A percentile compares a stretch with the other conserved stretches of the same genome.
Evolutionary conservation across 768 basidiomycete genomes (phyloP).

Genomic region (Psilocybe cyanescens): DNA sequence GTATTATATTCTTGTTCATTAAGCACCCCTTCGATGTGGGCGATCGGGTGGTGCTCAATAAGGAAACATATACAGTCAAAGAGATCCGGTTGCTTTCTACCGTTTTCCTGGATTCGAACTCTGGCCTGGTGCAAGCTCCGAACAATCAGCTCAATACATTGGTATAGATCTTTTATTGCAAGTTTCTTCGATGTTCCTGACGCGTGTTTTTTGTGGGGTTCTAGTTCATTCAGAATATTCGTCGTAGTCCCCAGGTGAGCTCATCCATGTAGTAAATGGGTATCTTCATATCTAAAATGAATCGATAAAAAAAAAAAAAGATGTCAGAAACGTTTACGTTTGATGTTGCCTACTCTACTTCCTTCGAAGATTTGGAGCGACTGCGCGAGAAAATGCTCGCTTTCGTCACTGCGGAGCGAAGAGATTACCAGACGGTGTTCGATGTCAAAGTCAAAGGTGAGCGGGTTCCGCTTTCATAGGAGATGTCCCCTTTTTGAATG

Average conservation of each 20-base stretch:
- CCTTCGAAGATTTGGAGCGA: conserved; percentile 80
- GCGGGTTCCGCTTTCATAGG: conserved; percentile 7
- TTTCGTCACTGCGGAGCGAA: conserved; percentile 70
- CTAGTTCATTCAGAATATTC: conserved; percentile 73
- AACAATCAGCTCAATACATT: conserved; percentile 62
- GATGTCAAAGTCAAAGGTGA: conserved; percentile 72
- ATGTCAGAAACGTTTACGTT: conserved; percentile 86
- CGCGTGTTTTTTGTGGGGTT: background rate
- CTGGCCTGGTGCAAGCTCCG: conserved; percentile 71
- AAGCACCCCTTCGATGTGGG: conserved; percentile 87
- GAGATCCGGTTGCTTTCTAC: conserved; percentile 87
- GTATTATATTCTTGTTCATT: conserved; percentile 91
- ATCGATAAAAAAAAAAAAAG: conserved; percentile 20
- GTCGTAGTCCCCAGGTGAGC: conserved; percentile 68
- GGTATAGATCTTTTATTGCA: conserved; percentile 34
- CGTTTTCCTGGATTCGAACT: conserved; percentile 65
- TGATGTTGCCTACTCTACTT: conserved; percentile 77
- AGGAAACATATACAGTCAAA: conserved; percentile 74
- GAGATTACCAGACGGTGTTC: conserved; percentile 78
- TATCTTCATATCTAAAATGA: conserved; percentile 1
- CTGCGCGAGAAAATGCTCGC: conserved; percentile 80
- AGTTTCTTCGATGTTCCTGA: background rate
- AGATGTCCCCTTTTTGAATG: conserved; percentile 6
- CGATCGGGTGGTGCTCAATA: conserved; percentile 63
- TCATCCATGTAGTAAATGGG: background rate